Base-by-base conservation (phyloP, 768 basidiomycete species). In the Heimioporus sp. region DNA sequence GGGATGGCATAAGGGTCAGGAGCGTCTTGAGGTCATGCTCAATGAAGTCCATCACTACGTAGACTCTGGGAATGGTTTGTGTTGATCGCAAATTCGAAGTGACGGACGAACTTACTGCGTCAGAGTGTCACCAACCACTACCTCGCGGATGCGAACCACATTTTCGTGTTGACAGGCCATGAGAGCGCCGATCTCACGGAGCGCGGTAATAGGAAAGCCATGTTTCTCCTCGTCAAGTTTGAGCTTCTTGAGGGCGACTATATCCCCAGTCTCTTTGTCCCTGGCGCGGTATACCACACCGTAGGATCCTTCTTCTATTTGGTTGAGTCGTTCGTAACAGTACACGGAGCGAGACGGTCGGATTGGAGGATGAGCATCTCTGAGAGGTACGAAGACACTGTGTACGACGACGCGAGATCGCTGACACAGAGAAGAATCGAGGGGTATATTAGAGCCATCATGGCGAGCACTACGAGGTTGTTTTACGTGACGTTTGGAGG, bases 41-140 rank as follows among this genome's bases (percentile, higher is more conserved):
- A 66, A 99, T 96, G 66, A 99, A 99, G 69, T 97, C 94, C 95
- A 97, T 97, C 34, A 98, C 97, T 58, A 99, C 95, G 70, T 95
- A 99, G 40, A 98, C 92, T 76, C 97, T 98, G 65, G 42, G 39
- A 60, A 55, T 56, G 19, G 28, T 43, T 45, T 24, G 36, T 51
- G 49, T 51, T 57, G 50, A 48, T 55, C 38, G 24, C 28, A 48
- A 51, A 30, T 34, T 53, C 41, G 35, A 31, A 45, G 43, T 4
- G 36, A 57, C 43, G 43, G 37, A 60, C 63, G 55, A 56, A 90
- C 96, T 79, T 74, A 98, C 97, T 99, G 96, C 53, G 97, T 98
- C 68, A 99, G 74, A 2, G 97, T 99, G 65, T 98, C 95, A 34
- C 97, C 97, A 9, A 99, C 97, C 0, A 98, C 97, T 31, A 99